A percentile compares a stretch with the other conserved stretches of the same genome.
These are phyloP conservation scores for Biscogniauxia sp. DNA, from an alignment of 2,329 filamentous ascomycete genomes.

Conservation along the genomic window DNA sequence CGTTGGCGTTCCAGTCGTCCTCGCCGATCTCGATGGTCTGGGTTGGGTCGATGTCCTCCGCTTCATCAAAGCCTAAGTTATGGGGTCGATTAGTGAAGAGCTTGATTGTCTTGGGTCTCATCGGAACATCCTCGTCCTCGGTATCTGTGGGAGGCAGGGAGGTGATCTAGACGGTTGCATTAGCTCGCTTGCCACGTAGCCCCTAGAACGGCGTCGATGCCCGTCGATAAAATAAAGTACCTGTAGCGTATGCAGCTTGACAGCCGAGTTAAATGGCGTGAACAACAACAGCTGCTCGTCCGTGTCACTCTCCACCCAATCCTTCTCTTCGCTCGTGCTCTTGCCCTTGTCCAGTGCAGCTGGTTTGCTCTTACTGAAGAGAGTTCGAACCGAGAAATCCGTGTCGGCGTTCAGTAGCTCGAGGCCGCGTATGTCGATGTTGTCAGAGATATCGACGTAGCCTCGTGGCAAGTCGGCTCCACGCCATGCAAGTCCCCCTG, in stretches of 20 bases:
- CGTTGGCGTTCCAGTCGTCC: conserved; percentile 78
- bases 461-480: conserved; percentile 74
- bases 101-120: conserved; percentile 79
- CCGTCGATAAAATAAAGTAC: conserved; percentile 34
- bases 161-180: conserved; percentile 63
- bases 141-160: conserved; percentile 60
- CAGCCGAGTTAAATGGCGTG: conserved; percentile 79
- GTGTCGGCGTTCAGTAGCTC: conserved; percentile 87
- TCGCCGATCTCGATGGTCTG: conserved; percentile 74
- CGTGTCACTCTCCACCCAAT: conserved; percentile 95
- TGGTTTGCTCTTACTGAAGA: conserved; percentile 68
- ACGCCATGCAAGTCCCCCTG: conserved; percentile 60
- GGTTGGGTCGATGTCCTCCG: conserved; percentile 78
- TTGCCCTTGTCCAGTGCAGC: conserved; percentile 78
- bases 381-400: conserved; percentile 65
- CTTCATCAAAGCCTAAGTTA: conserved; percentile 92
- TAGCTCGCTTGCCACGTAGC: conserved; percentile 11
- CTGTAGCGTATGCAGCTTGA: conserved; percentile 85
- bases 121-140: conserved; percentile 67
- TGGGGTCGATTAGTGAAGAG: conserved; percentile 86
- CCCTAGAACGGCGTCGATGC: neutral
- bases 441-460: conserved; percentile 79
- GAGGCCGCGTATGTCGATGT: conserved; percentile 74
- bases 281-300: conserved; percentile 96
- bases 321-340: conserved; percentile 79